Evolutionary conservation across 768 basidiomycete species (phyloP).

Genomic region (Tylopilus felleus): DNA sequence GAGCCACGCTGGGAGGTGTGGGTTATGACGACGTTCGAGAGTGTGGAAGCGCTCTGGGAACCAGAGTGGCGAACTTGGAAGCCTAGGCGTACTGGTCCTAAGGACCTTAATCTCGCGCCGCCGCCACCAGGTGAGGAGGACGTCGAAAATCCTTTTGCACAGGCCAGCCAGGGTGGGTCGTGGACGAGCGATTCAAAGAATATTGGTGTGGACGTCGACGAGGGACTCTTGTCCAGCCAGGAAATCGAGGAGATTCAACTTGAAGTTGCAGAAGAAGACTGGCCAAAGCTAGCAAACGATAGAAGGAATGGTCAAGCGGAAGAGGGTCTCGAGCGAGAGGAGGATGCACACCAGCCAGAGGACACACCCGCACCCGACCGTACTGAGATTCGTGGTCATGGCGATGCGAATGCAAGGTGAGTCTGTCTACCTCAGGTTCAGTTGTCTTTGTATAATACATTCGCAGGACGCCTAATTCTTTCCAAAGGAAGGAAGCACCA

Average conservation of each 20-base stretch:
- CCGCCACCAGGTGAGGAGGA: conserved; percentile 14
- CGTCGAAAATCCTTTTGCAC: conserved; percentile 25
- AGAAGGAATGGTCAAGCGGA: conserved; percentile 15
- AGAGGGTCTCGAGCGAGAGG: conserved; percentile 10
- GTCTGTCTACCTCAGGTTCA: background rate
- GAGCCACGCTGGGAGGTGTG: conserved; percentile 59
- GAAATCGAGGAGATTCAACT: no score
- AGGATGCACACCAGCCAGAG: background rate
- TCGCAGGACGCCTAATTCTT: background rate
- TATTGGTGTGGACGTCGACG: conserved; percentile 30
- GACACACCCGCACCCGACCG: background rate
- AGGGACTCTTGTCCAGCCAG: conserved; percentile 31
- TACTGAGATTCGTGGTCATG: background rate
- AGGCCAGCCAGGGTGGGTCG: conserved; percentile 13
- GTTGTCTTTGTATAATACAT: background rate
- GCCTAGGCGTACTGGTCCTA: conserved; percentile 28
- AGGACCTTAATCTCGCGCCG: conserved; percentile 12
- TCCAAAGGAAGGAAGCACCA: background rate
- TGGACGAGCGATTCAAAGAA: conserved; percentile 7
- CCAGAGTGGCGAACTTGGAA: conserved; percentile 55
- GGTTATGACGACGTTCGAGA: conserved; percentile 89
- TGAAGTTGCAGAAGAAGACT: conserved; percentile 25
- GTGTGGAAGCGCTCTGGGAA: conserved; percentile 85
- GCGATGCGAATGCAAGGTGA: background rate
- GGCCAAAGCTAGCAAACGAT: conserved; percentile 8